Evolutionary conservation across 192 early-diverging fungal species (phyloP), one percentile per base, ranked within the genome.

Genomic region (Backusella parvicylindrica): DNA sequence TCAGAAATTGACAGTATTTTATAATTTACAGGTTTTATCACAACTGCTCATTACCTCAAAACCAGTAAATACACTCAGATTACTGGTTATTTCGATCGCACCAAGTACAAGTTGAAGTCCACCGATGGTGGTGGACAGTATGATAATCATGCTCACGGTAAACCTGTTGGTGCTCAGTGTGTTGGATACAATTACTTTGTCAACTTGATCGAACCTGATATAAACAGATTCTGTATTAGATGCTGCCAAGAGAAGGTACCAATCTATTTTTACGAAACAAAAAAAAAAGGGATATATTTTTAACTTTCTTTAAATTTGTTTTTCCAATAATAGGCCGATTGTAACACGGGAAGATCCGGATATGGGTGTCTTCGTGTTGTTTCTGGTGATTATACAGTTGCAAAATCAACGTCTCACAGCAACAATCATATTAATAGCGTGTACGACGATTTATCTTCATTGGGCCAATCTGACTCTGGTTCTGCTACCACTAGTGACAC

Each of bases 71-170:
- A 83, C 43, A 79, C 83, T 60, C 86, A 87, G 64, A 70, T 87
- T 5, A 87, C 86, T 49, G 86, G 86, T 30, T 70, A 41, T 30
- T 75, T 87, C 33, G 74, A 85, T 33, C 68, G 72, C 16, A 72
- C 71, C 26, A 77, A 78, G 53, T 87, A 87, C 31, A 35, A 37
- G 1, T 43, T 86, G 18, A 30, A 64, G 6, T 9, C 65, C 5
- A 71, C 13, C 2, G 86, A 87, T 47, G 70, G 49, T 3, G 86
- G 86, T 37, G 86, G 86, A 16, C 86, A 87, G 65, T 85, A 84
- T 28, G 86, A 87, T 73, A 76, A 71, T 35, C 76, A 77, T 68
- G 76, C 64, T 15, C 33, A 71, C 13, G 70, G 76, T 30, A 77
- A 68, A 23, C 79, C 79, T 12, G 67, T 70, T 26, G 70, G 70